Conservation (phyloP, 208 protist species). For the Kentomonas sorsogonicus region DNA sequence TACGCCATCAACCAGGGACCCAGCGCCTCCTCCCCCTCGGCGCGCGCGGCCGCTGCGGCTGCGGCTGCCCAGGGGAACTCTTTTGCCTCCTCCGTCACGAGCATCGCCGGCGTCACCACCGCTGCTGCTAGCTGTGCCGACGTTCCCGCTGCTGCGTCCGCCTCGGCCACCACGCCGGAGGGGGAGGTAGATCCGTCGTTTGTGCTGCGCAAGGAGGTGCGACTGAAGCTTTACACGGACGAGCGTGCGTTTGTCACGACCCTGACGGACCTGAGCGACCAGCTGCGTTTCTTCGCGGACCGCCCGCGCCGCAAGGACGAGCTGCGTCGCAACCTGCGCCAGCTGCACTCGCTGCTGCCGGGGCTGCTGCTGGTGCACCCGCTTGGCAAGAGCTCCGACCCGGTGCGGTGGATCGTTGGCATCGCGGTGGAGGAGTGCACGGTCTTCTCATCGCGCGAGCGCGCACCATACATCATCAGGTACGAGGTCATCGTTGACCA, state of each 20-base stretch:
- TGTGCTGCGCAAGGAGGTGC: conserved; percentile 70
- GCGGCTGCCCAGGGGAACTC: too few species aligned
- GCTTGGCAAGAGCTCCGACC: conserved; percentile 45
- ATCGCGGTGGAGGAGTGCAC: conserved; percentile 86
- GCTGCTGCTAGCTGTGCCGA: too few species aligned
- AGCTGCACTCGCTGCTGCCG: conserved; percentile 59
- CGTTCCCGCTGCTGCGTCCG: too few species aligned
- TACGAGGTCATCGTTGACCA: conserved; percentile 88
- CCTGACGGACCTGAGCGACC: conserved; percentile 70
- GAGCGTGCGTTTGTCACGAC: conserved; percentile 64
- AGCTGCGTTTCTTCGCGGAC: conserved; percentile 57
- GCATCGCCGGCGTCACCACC: too few species aligned
- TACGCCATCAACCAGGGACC: conserved; percentile 77
- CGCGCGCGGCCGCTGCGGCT: neutral
- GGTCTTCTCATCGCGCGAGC: conserved; percentile 84
- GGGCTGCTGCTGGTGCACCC: conserved; percentile 67
- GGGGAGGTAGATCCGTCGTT: conserved; percentile 27
- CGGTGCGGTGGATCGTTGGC: conserved; percentile 79
- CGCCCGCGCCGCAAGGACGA: conserved; percentile 66
- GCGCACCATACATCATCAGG: conserved; percentile 74
- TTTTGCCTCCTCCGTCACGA: too few species aligned
- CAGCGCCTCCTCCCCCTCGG: conserved; percentile 4
- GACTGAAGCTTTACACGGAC: conserved; percentile 81
- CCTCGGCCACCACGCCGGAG: conserved; percentile 1
- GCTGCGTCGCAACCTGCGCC: conserved; percentile 44